Evolutionary conservation across 75 land plant species (phyloP).

Genomic region (Ceratopteris richardii): DNA sequence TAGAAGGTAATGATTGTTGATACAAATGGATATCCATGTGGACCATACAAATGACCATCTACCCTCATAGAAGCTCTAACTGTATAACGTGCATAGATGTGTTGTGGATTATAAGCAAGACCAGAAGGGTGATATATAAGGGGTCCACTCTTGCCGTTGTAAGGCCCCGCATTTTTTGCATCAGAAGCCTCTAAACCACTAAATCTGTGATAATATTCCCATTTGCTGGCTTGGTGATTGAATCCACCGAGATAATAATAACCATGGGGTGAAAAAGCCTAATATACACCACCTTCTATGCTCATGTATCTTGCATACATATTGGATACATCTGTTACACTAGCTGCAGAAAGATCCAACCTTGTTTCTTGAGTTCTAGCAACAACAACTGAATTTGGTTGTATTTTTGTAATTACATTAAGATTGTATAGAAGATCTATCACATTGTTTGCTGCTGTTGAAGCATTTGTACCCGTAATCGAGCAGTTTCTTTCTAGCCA

Average conservation of each 20-base stretch:
- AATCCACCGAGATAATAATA: slow-evolving; percentile 42
- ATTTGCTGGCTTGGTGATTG: slow-evolving; percentile 27
- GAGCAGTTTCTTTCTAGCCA: too few relatives aligned
- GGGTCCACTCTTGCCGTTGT: slow-evolving; percentile 47
- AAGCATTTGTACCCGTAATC: not conserved
- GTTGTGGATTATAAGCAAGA: slow-evolving; percentile 52
- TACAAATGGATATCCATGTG: slow-evolving; percentile 62
- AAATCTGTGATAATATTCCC: slow-evolving; percentile 43
- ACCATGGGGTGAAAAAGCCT: not conserved
- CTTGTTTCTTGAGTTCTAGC: not conserved
- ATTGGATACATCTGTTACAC: not conserved
- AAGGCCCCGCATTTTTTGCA: slow-evolving; percentile 45
- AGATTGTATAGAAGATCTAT: slow-evolving; percentile 27
- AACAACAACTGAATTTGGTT: not conserved
- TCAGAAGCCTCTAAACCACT: slow-evolving; percentile 30
- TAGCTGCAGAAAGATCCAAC: not conserved
- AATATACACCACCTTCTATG: slow-evolving; percentile 6
- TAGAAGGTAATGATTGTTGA: slow-evolving; percentile 46
- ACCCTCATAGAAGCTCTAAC: slow-evolving; percentile 35
- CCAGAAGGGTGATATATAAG: slow-evolving; percentile 45
- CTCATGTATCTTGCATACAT: not conserved
- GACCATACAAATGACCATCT: slow-evolving; percentile 67
- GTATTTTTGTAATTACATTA: slow-evolving; percentile 13
- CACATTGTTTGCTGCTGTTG: slow-evolving; percentile 13
- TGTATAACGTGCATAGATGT: slow-evolving; percentile 51